Percentiles rank a stretch among this genome's conserved stretches.
Conservation (phyloP, 2,329 filamentous ascomycete species). For the Nemania sp. region DNA sequence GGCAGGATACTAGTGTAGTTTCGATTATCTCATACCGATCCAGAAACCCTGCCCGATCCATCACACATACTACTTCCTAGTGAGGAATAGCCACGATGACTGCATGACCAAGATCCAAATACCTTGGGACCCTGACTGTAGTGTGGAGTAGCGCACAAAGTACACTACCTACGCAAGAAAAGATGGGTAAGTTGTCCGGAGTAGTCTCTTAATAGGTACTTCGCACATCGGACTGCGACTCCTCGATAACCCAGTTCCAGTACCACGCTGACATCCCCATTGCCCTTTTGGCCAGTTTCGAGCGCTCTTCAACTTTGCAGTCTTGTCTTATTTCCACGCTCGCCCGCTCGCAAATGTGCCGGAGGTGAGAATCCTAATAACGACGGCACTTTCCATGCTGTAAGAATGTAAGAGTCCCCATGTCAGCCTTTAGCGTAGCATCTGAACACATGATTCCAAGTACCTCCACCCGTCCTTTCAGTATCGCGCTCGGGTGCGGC, state of each 20-base stretch:
- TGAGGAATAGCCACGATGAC: conserved; percentile 4
- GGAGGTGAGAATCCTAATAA: neutral
- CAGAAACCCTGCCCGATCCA: neutral
- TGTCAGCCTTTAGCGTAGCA: neutral
- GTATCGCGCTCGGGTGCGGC: too few relatives aligned
- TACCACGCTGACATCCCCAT: conserved; percentile 5
- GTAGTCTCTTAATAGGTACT: neutral
- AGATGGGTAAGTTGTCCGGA: too few relatives aligned
- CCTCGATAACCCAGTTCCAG: neutral
- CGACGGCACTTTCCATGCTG: neutral
- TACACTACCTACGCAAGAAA: too few relatives aligned
- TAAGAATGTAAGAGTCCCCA: too few relatives aligned
- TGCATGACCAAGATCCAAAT: neutral
- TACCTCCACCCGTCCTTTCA: too few relatives aligned
- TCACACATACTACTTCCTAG: neutral
- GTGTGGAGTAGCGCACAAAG: too few relatives aligned
- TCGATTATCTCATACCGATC: too few relatives aligned
- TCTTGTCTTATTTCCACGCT: neutral
- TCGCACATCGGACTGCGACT: neutral
- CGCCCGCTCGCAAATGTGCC: neutral
- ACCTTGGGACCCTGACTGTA: too few relatives aligned
- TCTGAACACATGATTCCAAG: conserved; percentile 7
- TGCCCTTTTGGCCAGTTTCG: neutral
- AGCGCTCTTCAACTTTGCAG: neutral
- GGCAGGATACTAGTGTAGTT: too few relatives aligned